Evolutionary conservation across 2,329 filamentous ascomycete species (phyloP).

Genomic region (Colletotrichum orchidophilum): DNA sequence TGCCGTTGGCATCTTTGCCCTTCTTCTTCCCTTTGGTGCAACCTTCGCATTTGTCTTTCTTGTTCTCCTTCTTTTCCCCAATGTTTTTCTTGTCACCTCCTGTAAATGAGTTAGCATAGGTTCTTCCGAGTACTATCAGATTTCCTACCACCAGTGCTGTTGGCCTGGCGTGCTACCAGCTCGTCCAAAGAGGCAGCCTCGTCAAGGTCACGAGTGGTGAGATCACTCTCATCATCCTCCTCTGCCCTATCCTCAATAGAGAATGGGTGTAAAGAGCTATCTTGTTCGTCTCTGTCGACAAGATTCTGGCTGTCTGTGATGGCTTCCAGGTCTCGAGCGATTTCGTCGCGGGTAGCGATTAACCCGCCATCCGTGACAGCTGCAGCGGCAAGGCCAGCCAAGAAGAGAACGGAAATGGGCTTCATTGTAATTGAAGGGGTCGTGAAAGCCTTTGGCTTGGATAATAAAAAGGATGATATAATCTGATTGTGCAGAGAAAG

Average conservation of each 20-base stretch:
- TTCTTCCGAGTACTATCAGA: accelerated
- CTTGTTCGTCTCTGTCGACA: slow-evolving; percentile 16
- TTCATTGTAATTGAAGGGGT: neutral
- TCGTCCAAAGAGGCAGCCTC: neutral
- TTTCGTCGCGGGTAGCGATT: slow-evolving; percentile 1
- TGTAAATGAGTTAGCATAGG: neutral
- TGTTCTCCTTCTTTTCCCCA: slow-evolving; percentile 8
- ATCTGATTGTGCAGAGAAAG: neutral
- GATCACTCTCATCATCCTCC: neutral
- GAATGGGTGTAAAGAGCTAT: neutral
- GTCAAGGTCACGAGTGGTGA: neutral
- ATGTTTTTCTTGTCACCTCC: slow-evolving; percentile 9
- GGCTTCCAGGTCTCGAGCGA: neutral
- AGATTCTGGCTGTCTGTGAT: neutral
- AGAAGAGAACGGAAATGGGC: slow-evolving; percentile 15
- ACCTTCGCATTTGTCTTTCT: slow-evolving; percentile 3
- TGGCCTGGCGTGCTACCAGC: neutral
- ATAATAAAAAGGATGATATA: neutral
- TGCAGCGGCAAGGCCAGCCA: slow-evolving; percentile 16
- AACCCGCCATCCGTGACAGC: slow-evolving; percentile 7
- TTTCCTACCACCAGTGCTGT: slow-evolving; percentile 9
- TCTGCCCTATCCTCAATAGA: neutral
- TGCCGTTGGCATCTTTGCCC: slow-evolving; percentile 18
- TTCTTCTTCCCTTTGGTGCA: slow-evolving; percentile 13
- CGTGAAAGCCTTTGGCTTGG: neutral